Evolutionary conservation across 2,329 filamentous ascomycete species (phyloP).

Genomic region (Talaromyces sp.): DNA sequence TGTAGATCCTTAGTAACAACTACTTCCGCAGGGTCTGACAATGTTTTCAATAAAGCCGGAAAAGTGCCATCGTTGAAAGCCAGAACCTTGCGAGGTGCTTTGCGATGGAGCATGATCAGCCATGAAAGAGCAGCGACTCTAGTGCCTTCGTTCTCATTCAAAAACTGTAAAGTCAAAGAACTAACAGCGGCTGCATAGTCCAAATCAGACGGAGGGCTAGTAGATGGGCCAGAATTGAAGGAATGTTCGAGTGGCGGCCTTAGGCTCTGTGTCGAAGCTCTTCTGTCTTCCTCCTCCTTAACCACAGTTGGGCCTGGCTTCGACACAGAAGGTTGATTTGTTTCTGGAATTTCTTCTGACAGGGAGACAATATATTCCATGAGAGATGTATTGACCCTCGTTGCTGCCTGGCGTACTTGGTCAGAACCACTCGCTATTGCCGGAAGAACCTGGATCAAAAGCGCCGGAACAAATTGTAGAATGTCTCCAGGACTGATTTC

Average conservation of each 20-base stretch:
- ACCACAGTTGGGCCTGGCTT: constrained; percentile 30
- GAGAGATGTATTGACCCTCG: constrained; percentile 80
- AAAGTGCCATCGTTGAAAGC: constrained; percentile 98
- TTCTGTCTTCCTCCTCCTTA: constrained; percentile 34
- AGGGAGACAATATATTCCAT: constrained; percentile 93
- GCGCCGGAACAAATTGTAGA: constrained; percentile 84
- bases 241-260: constrained; percentile 23
- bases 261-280: constrained; percentile 36
- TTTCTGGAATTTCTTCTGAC: constrained; percentile 60
- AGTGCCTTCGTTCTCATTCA: constrained; percentile 95
- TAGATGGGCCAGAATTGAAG: constrained; percentile 41
- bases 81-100: constrained; percentile 86
- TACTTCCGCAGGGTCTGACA: constrained; percentile 90
- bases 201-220: constrained; percentile 57
- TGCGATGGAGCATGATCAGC: constrained; percentile 96
- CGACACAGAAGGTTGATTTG: constrained; percentile 28
- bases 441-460: constrained; percentile 85
- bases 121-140: constrained; percentile 89
- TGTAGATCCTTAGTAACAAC: constrained; percentile 94
- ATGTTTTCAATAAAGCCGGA: constrained; percentile 87
- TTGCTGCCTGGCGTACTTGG: constrained; percentile 79
- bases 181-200: constrained; percentile 94
- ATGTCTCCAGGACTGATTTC: constrained; percentile 98
- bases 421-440: constrained; percentile 91
- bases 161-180: constrained; percentile 83